Evolutionary conservation across 1,284 basidiomycete genomes (phyloP).

Genomic region (Paramarasmius palmivorus): DNA sequence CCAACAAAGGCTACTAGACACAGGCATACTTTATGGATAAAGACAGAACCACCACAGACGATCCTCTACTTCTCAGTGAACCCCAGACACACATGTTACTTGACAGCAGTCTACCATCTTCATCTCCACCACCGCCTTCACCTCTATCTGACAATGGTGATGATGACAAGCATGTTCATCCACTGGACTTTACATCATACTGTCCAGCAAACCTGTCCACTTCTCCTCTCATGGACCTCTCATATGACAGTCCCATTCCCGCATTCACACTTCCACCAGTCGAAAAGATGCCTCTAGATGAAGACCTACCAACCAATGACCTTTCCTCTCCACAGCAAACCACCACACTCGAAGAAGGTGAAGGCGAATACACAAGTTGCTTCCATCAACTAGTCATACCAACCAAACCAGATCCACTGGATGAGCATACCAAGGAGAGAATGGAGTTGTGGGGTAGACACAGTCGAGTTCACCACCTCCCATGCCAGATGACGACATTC

Average conservation of each 20-base stretch:
- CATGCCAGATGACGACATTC: constrained; percentile 13
- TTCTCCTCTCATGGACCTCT: not conserved
- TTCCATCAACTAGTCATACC: constrained; percentile 54
- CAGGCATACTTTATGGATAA: constrained; percentile 31
- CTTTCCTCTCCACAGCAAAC: no score
- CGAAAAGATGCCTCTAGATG: not conserved
- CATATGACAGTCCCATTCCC: constrained; percentile 4
- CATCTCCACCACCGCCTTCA: constrained; percentile 24
- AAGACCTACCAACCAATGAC: constrained; percentile 3
- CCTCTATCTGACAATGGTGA: not conserved
- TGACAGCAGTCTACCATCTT: constrained; percentile 15
- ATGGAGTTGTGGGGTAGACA: constrained; percentile 64
- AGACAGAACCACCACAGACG: constrained; percentile 64
- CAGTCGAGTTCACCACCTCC: not conserved
- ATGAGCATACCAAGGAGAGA: constrained; percentile 47
- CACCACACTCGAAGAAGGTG: constrained; percentile 16
- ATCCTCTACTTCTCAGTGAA: constrained; percentile 64
- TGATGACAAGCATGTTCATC: not conserved
- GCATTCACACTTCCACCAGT: not conserved
- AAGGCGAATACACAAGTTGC: constrained; percentile 67
- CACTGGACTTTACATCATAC: constrained; percentile 5
- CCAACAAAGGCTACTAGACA: constrained; percentile 19
- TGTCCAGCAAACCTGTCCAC: not conserved
- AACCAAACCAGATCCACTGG: constrained; percentile 69
- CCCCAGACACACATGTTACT: not conserved